Evolutionary conservation across 176 grass and related monocot species (phyloP), one percentile per base, ranked within the genome.

Genomic region (Zea luxurians): DNA sequence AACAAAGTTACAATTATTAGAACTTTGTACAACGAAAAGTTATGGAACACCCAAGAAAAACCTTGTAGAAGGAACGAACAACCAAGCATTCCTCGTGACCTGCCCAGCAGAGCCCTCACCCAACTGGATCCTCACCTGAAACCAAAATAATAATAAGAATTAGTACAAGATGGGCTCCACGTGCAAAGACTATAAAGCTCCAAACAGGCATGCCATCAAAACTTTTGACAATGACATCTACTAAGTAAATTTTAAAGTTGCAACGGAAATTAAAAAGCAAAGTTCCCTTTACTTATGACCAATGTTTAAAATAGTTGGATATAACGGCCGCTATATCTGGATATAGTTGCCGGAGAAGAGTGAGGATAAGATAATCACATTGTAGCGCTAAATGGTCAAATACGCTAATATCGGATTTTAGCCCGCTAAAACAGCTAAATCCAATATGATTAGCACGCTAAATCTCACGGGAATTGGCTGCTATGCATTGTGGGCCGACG

Each of bases 121-220:
- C 76, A 97, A 68, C 47, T 97, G 94, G 89, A 94, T 97, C 89
- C 80, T 94, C 59, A 97, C 94, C 94, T 97, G 81, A 76, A 79
- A 83, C 34, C 5, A 70, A 61, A 80, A 11, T 0, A 86, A 74
- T 7, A 78, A 49, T 37, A 74, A 69, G 13, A 63, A 75, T 55
- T 75, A 70, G 17, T 37, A 0, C 15, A 40, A 41, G 21, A 78
- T 34, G 18, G 9, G 59, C 34, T 34, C 5, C 10, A 82, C 50
- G 13, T 62, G 50, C 17, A 4, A 34, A 71, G 17, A n/a, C 10
- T 35, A 37, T 15, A 44, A 35, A 80, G 34, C 64, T 63, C 47
- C 21, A 9, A 69, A 12, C 64, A 71, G 16, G 10, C 40, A 66
- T n/a, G 38, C 15, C 40, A 81, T 57, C 71, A 82, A 49, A 1